Base-by-base conservation (phyloP, 306 rosid genomes). In the Ziziphus jujuba region DNA sequence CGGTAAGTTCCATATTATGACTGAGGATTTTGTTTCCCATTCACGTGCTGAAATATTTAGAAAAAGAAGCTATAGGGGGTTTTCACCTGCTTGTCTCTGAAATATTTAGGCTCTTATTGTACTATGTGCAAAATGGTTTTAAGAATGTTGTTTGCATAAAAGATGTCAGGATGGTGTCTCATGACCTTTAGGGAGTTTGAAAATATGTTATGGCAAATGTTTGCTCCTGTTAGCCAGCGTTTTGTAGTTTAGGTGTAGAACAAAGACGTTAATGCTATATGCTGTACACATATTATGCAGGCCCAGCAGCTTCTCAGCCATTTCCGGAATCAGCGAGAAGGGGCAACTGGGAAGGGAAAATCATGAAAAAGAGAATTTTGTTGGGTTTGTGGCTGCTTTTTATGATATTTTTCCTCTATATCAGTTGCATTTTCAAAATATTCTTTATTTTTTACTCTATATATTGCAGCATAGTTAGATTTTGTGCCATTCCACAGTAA, bases 261-360 rank as follows among this genome's bases (percentile, higher is more conserved):
- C 44, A 43, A 52, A 38, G 34, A 34, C 50, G 66, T 45, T 66
- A 16, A 52, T 70, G 5, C 21, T 38, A 45, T 38, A 45, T 24
- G 40, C 19, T 15, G 4, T 54, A 71, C 54, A 54, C 50, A 17
- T 55, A 45, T 33, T 13, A 64, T 81, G 86, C 90, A 91, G 97
- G 97, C 96, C 70, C 97, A 85, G 35, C 96, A 91, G 77, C 95
- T 91, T 75, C 96, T 91, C 59, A 83, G 97, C 61, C 91, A 91
- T 80, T 91, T 91, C 72, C 90, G 97, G 51, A 87, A 77, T 71
- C 95, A 85, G 69, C 79, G 97, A 49, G 95, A 89, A 72, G 87
- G 79, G 72, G 77, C 82, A 12, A 64, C 74, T 24, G 87, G 81
- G 70, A 91, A 87, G 75, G 90, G 84, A 65, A 91, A 84, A 69